Evolutionary conservation across 75 land plant species (phyloP), one percentile per base, ranked within the genome.

Genomic region (Pinus albicaulis): DNA sequence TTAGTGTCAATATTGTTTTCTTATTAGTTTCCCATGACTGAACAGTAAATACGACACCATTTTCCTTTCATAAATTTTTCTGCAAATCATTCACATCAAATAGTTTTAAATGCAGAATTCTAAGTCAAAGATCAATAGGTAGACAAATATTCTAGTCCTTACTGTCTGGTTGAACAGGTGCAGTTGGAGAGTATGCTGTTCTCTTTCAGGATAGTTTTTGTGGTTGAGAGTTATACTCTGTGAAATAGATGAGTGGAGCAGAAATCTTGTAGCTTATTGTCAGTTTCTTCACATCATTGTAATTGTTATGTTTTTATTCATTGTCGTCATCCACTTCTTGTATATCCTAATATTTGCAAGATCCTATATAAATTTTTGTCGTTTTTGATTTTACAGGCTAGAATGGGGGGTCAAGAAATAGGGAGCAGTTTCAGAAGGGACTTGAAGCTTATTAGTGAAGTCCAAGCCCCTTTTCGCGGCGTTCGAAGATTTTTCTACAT

Each of bases 381-480:
- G 36, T 44, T 55, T 65, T 8, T 56, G 55, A 73, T 17, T 77
- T 55, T 74, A 56, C 81, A 94, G 99, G 99, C 99, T 63, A 84
- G 86, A 69, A 56, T 90, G 75, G 99, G 99, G 72, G 98, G 95
- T 48, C 90, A 94, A 83, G 95, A 90, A 62, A 86, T 92, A 65
- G 99, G 98, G 11, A 83, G 83, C 71, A 80, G 98, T 72, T 96
- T 96, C 48, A 84, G 98, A 73, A 92, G 99, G 73, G 99, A 96
- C 79, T 89, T 96, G 73, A 96, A 96, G 79, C 89, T 94, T 62
- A 96, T 96, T 56, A 89, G 99, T 88, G 99, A 96, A 82, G 98
- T 96, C 61, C 99, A 96, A 80, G 99, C 98, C 60, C 99, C 99
- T 74, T 94, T 96, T 78, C 89, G 99, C 36, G 95, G 93, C 48